phyloP scores from a whole-genome alignment of 2,329 filamentous ascomycete genomes.

The Balansia obtecta region DNA sequence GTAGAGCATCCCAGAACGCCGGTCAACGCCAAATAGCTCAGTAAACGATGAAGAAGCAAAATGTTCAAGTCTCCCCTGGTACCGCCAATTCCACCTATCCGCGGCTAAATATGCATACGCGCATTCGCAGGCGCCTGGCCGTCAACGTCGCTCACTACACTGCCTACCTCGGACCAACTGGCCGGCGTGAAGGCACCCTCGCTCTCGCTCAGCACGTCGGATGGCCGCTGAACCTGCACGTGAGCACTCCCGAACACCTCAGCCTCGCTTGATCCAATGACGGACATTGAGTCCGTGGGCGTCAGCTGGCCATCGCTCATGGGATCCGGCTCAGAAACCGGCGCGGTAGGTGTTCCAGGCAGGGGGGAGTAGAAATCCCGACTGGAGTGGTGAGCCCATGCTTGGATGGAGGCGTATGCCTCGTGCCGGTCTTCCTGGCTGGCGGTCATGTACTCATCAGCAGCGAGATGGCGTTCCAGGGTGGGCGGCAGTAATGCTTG shows the following conservation, averaged over 20 bases:
- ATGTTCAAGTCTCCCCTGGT: too few species aligned
- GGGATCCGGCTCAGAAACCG: slow-evolving; percentile 38
- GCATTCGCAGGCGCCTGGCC: slow-evolving; percentile 14
- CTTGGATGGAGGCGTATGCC: slow-evolving; percentile 49
- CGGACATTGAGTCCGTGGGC: slow-evolving; percentile 44
- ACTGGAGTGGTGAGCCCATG: slow-evolving; percentile 46
- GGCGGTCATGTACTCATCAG: slow-evolving; percentile 40
- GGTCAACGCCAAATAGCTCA: too few species aligned
- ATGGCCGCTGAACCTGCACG: slow-evolving; percentile 27
- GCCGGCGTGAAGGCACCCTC: slow-evolving; percentile 46
- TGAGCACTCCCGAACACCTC: slow-evolving; percentile 31
- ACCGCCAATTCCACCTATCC: not conserved
- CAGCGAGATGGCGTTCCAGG: slow-evolving; percentile 23
- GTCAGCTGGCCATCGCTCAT: slow-evolving; percentile 43
- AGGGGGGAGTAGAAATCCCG: slow-evolving; percentile 49
- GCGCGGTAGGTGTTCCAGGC: slow-evolving; percentile 35
- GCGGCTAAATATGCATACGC: not conserved
- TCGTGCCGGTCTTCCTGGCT: slow-evolving; percentile 33
- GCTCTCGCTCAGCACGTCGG: slow-evolving; percentile 47
- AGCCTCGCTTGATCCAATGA: slow-evolving; percentile 37
- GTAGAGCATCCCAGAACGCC: too few species aligned
- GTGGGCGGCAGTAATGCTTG: slow-evolving; percentile 12
- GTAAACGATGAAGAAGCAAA: too few species aligned
- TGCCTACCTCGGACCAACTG: slow-evolving; percentile 55
- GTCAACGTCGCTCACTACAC: slow-evolving; percentile 46